Conservation (phyloP, 768 basidiomycete genomes). For the Pleurotus tuoliensis region DNA sequence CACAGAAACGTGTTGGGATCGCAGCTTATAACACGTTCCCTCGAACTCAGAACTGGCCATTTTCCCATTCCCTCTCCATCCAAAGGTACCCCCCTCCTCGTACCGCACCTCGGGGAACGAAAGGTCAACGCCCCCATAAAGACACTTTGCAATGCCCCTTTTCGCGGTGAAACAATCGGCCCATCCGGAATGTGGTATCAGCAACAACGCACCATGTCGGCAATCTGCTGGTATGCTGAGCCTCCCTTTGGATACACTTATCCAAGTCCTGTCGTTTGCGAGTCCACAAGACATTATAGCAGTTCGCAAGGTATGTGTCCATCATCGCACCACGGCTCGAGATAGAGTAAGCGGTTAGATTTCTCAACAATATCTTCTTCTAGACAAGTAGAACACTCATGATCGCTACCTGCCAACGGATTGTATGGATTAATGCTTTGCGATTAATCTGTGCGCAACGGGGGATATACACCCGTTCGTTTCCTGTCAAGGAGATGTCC, state of each 20-base stretch:
- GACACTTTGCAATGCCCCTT: background rate
- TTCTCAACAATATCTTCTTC: background rate
- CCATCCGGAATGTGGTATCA: too few species aligned
- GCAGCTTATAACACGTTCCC: background rate
- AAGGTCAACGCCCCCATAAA: too few species aligned
- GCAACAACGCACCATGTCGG: background rate
- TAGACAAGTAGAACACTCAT: constrained; percentile 20
- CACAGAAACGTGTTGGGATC: constrained; percentile 2
- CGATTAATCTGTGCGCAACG: constrained; percentile 17
- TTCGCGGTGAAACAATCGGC: background rate
- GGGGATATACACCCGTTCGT: constrained; percentile 18
- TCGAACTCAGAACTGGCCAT: too few species aligned
- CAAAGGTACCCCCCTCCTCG: too few species aligned
- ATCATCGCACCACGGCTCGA: too few species aligned
- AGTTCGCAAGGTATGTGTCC: constrained; percentile 11
- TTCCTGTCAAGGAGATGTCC: constrained; percentile 22
- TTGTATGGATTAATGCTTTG: constrained; percentile 25
- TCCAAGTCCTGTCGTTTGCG: constrained; percentile 14
- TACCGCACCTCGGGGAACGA: too few species aligned
- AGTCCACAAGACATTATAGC: constrained; percentile 15
- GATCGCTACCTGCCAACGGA: constrained; percentile 15
- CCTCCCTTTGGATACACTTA: constrained; percentile 15
- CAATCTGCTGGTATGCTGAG: background rate
- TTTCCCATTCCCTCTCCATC: too few species aligned
- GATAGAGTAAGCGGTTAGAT: too few species aligned